Evolutionary conservation across 768 basidiomycete genomes (phyloP).

Genomic region (Kwoniella dejecticola): DNA sequence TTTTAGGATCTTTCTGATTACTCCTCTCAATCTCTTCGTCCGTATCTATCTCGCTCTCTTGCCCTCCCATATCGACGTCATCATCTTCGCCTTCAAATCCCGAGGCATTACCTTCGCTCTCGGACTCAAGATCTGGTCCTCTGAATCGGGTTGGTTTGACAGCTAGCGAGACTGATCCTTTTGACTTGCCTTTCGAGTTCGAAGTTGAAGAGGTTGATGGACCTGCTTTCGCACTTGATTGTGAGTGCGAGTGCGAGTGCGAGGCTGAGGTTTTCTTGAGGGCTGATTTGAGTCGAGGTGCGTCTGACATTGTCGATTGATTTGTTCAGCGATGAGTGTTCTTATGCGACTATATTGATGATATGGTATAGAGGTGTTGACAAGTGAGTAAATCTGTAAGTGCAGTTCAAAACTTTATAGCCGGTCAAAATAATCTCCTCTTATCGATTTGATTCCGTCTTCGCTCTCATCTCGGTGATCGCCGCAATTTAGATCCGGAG

Average conservation of each 20-base stretch:
- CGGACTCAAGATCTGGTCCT: slow-evolving; percentile 21
- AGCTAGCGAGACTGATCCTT: slow-evolving; percentile 10
- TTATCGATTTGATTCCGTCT: slow-evolving; percentile 3
- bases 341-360: background rate
- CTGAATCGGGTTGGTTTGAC: slow-evolving; percentile 4
- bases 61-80: slow-evolving; percentile 42
- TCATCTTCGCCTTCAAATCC: slow-evolving; percentile 33
- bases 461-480: background rate
- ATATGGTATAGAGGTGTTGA: background rate
- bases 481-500: no score
- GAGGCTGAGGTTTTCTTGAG: slow-evolving; percentile 10
- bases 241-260: background rate
- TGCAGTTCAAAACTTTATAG: slow-evolving; percentile 5
- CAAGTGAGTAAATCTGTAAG: background rate
- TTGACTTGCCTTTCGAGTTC: slow-evolving; percentile 10
- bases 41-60: slow-evolving; percentile 32
- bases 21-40: slow-evolving; percentile 52
- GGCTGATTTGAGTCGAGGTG: slow-evolving; percentile 16
- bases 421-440: background rate
- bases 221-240: background rate
- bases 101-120: slow-evolving; percentile 32
- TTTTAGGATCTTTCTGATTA: slow-evolving; percentile 40
- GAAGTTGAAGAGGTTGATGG: slow-evolving; percentile 2
- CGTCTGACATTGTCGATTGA: slow-evolving; percentile 2
- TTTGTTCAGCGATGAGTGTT: no score